Base-by-base conservation (phyloP, 31 red algal genomes). In the Bonnemaisonia californica region DNA sequence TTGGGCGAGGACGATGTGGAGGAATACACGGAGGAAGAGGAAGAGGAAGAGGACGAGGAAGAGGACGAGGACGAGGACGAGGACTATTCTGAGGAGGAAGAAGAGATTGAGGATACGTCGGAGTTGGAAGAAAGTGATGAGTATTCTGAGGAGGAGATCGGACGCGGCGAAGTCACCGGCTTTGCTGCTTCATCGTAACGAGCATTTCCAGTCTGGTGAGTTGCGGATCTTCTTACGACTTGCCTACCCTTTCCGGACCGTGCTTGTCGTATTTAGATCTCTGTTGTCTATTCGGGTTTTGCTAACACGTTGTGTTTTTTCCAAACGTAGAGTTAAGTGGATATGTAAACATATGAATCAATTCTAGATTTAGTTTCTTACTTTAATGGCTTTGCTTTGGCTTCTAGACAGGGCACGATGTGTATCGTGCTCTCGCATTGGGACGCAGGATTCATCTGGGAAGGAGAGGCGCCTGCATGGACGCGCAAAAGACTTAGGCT, bases 41-140 rank as follows among this genome's bases (percentile, higher is more conserved):
- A 51, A 16, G 45, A 51, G 9, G 45, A 51, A 16, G 45, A 11
- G 9, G 45, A 51, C 16, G 45, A 51, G 16, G 45, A 51, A 11
- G 51, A 78, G 7, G 51, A 58, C n/a, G 74, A 78, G 32, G 74
- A 57, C 3, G 36, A 57, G 4, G 74, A 34, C 34, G 56, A 78
- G 22, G 74, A 78, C 12, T 78, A 61, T 31, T 31, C 37, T 1
- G 74, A 78, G 27, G 54, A 54, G 34, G 74, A 58, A 26, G 57
- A 61, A 35, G 74, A 78, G 57, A 34, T 60, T 38, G 74, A 57
- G 2, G 30, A 38, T 31, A 23, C 13, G 22, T 35, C 59, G 32
- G 74, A 11, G 13, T 31, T 24, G 57, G 35, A 41, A 37, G 31
- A 41, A 3, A 34, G 41, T 1, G 74, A 37, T 38, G 38, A 58